These are phyloP conservation scores for Helianthus tuberosus DNA, from an alignment of 129 eudicot genomes.

Conservation along the genomic window DNA sequence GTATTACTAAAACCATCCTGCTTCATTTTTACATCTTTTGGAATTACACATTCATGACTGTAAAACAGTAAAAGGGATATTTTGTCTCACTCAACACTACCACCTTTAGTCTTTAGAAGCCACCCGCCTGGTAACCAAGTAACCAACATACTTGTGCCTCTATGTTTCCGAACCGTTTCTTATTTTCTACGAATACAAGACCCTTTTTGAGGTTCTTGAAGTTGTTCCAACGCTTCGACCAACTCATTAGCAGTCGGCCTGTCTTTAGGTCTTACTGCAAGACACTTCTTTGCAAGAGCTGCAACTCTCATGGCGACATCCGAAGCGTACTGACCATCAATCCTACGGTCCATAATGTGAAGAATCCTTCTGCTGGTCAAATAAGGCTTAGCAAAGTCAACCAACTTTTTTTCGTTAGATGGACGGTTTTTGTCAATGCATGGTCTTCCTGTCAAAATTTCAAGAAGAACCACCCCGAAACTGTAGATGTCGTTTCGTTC, in stretches of 20 bases:
- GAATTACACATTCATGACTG: not conserved
- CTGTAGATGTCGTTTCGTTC: constrained; percentile 86
- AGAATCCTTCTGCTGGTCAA: constrained; percentile 61
- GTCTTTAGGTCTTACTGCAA: constrained; percentile 51
- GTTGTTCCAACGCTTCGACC: constrained; percentile 65
- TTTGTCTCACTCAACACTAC: not conserved
- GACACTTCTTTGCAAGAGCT: constrained; percentile 68
- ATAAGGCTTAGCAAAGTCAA: constrained; percentile 83
- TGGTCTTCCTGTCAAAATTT: constrained; percentile 77
- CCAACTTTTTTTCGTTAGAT: constrained; percentile 61
- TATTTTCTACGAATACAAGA: constrained; percentile 33
- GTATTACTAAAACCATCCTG: too few relatives aligned
- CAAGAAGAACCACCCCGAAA: constrained; percentile 90
- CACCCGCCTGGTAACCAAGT: constrained; percentile 38
- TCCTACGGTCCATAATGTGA: constrained; percentile 67
- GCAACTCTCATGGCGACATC: constrained; percentile 57
- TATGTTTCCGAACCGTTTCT: constrained; percentile 25
- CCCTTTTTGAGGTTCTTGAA: constrained; percentile 48
- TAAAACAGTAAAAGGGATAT: constrained; percentile 14
- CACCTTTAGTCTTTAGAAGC: constrained; percentile 23
- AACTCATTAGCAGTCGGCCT: constrained; percentile 76
- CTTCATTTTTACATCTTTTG: too few relatives aligned
- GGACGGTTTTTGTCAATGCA: constrained; percentile 76
- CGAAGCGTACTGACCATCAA: constrained; percentile 66
- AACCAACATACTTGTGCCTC: constrained; percentile 22